These are phyloP conservation scores for Ramaria rubella DNA, from an alignment of 768 basidiomycete species.

Conservation along the genomic window DNA sequence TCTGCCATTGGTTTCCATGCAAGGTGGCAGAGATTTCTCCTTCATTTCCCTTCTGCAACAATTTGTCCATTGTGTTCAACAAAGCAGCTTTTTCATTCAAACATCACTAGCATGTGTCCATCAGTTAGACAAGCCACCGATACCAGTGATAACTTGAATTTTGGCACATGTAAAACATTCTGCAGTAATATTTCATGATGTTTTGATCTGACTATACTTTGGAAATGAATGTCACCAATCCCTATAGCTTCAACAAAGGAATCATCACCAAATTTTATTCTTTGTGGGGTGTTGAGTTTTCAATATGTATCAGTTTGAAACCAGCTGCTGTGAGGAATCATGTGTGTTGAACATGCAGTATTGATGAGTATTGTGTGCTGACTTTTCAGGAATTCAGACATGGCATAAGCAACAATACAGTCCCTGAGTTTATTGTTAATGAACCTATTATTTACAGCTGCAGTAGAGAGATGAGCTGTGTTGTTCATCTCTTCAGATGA, in stretches of 20 bases:
- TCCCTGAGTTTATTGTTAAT: too few relatives aligned
- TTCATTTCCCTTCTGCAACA: not conserved
- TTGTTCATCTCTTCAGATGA: not conserved
- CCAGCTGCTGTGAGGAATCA: too few relatives aligned
- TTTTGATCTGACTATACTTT: not conserved
- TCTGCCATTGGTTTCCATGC: not conserved
- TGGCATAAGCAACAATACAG: too few relatives aligned
- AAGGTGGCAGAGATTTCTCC: slow-evolving; percentile 11
- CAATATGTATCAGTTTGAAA: not conserved
- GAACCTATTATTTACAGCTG: too few relatives aligned
- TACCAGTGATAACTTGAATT: slow-evolving; percentile 11
- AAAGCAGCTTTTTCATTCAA: too few relatives aligned
- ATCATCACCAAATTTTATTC: too few relatives aligned
- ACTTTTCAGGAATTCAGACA: not conserved
- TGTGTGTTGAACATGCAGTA: too few relatives aligned
- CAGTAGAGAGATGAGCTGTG: too few relatives aligned
- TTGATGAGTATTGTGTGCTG: not conserved
- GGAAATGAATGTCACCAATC: slow-evolving; percentile 6
- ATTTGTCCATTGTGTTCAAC: not conserved
- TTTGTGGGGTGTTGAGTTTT: not conserved
- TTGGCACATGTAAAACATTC: slow-evolving; percentile 10
- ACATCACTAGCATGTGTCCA: not conserved
- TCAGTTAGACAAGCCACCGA: slow-evolving; percentile 3
- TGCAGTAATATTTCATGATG: not conserved
- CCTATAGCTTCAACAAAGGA: slow-evolving; percentile 11